These are phyloP conservation scores for Chlamydomonas reinhardtii DNA, from an alignment of 163 green algal genomes.

Conservation along the genomic window DNA sequence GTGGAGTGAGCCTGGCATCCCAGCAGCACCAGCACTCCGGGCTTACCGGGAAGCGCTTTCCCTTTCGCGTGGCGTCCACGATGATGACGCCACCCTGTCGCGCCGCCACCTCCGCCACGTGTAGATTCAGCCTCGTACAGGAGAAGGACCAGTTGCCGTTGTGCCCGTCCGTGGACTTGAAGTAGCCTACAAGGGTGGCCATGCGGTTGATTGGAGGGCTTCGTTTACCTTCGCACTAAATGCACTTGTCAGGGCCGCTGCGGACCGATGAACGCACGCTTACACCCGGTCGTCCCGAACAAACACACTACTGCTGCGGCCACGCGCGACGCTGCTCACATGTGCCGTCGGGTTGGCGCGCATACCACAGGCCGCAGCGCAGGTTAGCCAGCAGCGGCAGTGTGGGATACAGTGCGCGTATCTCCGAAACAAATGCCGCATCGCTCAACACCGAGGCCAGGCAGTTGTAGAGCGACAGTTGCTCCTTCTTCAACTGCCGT, in stretches of 20 bases:
- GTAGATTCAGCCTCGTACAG: slow-evolving; percentile 88
- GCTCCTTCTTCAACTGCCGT: slow-evolving; percentile 76
- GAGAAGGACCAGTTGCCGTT: slow-evolving; percentile 92
- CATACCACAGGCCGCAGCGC: slow-evolving; percentile 93
- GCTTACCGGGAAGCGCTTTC: slow-evolving; percentile 83
- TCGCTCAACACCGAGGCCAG: slow-evolving; percentile 84
- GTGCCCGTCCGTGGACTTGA: slow-evolving; percentile 96
- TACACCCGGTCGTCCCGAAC: too few relatives aligned
- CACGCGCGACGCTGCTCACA: slow-evolving; percentile 55
- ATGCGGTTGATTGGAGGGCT: too few relatives aligned
- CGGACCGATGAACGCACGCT: too few relatives aligned
- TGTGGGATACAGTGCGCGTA: background rate
- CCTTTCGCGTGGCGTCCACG: slow-evolving; percentile 96
- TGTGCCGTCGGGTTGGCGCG: slow-evolving; percentile 76
- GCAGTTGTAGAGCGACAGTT: slow-evolving; percentile 86
- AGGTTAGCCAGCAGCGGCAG: slow-evolving; percentile 93
- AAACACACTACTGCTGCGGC: too few relatives aligned
- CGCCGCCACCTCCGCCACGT: slow-evolving; percentile 82
- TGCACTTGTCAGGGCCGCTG: too few relatives aligned
- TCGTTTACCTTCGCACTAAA: too few relatives aligned
- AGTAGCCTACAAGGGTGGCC: slow-evolving; percentile 71
- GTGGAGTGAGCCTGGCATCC: too few relatives aligned
- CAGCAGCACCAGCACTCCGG: too few relatives aligned
- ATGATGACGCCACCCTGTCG: slow-evolving; percentile 80
- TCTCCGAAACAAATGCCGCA: slow-evolving; percentile 83